phyloP scores from a whole-genome alignment of 2,329 filamentous ascomycete species.

The Gaeumannomyces sp. region DNA sequence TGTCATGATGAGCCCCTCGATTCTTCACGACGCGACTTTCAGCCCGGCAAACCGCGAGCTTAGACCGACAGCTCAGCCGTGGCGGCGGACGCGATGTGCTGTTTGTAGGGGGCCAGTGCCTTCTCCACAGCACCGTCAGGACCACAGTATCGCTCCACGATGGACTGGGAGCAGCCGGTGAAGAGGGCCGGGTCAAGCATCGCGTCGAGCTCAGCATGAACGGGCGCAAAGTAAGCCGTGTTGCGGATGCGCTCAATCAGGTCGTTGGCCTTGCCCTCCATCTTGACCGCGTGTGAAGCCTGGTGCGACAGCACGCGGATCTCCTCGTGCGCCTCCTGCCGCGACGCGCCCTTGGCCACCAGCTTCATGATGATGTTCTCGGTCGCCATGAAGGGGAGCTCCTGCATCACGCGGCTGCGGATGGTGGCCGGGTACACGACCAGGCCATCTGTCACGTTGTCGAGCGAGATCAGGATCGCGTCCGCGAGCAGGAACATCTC shows the following conservation, averaged over 20 bases:
- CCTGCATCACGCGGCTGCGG: conserved; percentile 58
- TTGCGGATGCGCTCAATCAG: conserved; percentile 70
- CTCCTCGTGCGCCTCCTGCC: conserved; percentile 82
- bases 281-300: conserved; percentile 50
- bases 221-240: conserved; percentile 67
- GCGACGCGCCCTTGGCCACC: conserved; percentile 60
- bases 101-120: conserved; percentile 30
- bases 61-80: conserved; percentile 34
- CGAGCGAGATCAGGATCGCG: conserved; percentile 55
- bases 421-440: conserved; percentile 74
- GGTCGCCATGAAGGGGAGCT: conserved; percentile 84
- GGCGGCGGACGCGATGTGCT: conserved; percentile 26
- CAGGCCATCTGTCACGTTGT: conserved; percentile 63
- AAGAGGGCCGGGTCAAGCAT: conserved; percentile 18
- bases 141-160: conserved; percentile 40
- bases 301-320: conserved; percentile 78
- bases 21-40: neutral
- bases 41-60: neutral
- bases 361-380: conserved; percentile 61
- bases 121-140: conserved; percentile 31
- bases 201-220: conserved; percentile 49
- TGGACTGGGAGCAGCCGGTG: conserved; percentile 36
- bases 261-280: conserved; percentile 65
- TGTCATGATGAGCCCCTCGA: neutral
- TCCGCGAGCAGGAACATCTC: conserved; percentile 64